Evolutionary conservation across 1,284 basidiomycete species (phyloP), one percentile per base, ranked within the genome.

Genomic region (Porogramme epimiltina): DNA sequence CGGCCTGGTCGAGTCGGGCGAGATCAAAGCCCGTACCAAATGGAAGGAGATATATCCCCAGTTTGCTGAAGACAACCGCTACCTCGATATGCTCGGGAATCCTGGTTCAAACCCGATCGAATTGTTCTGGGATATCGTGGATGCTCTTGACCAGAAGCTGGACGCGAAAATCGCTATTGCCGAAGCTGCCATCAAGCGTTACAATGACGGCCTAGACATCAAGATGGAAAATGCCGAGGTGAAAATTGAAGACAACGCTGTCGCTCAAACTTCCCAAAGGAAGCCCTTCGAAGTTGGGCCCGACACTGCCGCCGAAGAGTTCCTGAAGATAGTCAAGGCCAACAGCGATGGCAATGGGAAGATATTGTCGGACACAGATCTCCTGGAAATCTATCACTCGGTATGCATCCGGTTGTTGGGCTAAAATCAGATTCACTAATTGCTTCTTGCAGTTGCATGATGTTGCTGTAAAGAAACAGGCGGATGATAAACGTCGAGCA

Each of bases 51-150:
- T 95, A 22, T 93, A 93, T 60, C 87, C 90, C 0, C 68, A 77
- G 20, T 85, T 99, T 71, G 77, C 79, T 22, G 75, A 85, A 26
- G 93, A 98, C 62, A 75, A 80, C 40, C 85, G 93, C n/a, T 97
- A 98, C 71, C 75, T 86, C 26, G 78, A 82, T 53, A 82, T 98
- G 67, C 83, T 98, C 5, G 95, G 95, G 1, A 90, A 91, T 64
- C 89, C 93, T 3, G 97, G 97, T 15, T 96, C 93, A 2, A 93
- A 90, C 57, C 94, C 96, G 1, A 78, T 99, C 37, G 96, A 99
- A 60, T 80, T 99, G 10, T 99, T 98, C 73, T 98, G 93, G 92
- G 96, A 99, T 68, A 69, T 82, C 4, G 87, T 98, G 37, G 96
- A 99, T 70, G 80, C 79, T 36, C 78, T 98, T 3, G 93, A 94